Evolutionary conservation across 305 asterid genomes (phyloP), one percentile per base, ranked within the genome.

Genomic region (Ruellia speciosa): DNA sequence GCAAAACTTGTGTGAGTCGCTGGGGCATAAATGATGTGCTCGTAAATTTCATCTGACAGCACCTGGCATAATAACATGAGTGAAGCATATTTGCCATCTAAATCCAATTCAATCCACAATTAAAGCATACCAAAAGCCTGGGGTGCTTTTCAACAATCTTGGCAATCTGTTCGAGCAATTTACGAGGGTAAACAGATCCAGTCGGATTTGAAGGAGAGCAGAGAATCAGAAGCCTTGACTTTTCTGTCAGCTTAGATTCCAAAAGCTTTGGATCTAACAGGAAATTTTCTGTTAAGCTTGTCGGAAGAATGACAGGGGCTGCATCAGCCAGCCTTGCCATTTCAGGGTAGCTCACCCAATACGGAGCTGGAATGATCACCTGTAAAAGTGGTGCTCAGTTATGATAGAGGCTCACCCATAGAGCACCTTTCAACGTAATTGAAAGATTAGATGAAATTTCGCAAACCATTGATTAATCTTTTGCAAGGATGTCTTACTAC

Each of bases 151-250:
- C 83, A 46, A 90, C 96, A 53, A 88, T 83, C 60, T 78, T 74
- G 58, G 98, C 90, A 75, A 90, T 88, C 66, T 87, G 82, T 75
- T 90, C 93, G 6, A 90, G 93, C 83, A 90, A 71, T 64, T 76
- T 54, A 31, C 72, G 83, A 11, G 94, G 98, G 72, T 90, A 88
- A 63, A 90, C 98, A 20, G 98, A 90, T 40, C 98, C 98, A 6
- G 98, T 87, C 24, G 98, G 98, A 75, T 90, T 90, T 66, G 98
- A 90, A 50, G 98, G 98, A 18, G 98, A 90, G 75, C 98, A 90
- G 54, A 90, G 84, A 75, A 90, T 90, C 79, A 90, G 70, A 68
- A 90, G 66, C 67, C 98, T 80, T 43, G 98, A 85, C 75, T 85
- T 90, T 49, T 77, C 96, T 34, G 58, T 85, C 54, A 90, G 74